Conservation (phyloP, 768 basidiomycete species). For the Lanmaoa pseudosensibilis region DNA sequence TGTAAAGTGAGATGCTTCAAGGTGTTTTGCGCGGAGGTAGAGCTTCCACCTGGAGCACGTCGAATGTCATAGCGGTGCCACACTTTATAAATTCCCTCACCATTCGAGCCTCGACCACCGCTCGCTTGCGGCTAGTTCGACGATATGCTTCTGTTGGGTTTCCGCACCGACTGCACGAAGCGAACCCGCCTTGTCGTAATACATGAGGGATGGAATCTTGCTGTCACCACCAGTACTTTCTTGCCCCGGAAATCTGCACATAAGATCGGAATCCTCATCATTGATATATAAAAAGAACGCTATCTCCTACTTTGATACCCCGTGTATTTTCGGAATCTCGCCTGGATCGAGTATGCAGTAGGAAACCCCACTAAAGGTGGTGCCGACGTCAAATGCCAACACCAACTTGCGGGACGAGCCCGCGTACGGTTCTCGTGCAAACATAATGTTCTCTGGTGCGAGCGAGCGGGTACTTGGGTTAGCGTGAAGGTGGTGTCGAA, state of each 20-base stretch:
- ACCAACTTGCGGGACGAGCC: conserved; percentile 36
- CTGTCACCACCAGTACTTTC: conserved; percentile 37
- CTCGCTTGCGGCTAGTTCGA: conserved; percentile 36
- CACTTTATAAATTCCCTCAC: conserved; percentile 15
- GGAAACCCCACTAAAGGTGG: conserved; percentile 39
- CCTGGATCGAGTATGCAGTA: conserved; percentile 42
- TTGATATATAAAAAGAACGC: background rate
- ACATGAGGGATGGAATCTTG: conserved; percentile 45
- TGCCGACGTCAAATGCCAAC: conserved; percentile 33
- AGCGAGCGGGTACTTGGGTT: background rate
- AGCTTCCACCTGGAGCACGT: conserved; percentile 32
- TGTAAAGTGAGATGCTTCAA: conserved; percentile 23
- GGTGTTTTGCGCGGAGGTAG: conserved; percentile 34
- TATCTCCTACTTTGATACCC: conserved; percentile 22
- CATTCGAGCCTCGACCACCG: conserved; percentile 45
- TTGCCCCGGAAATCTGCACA: conserved; percentile 36
- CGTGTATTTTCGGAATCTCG: conserved; percentile 22
- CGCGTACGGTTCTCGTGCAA: conserved; percentile 32
- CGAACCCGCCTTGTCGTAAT: conserved; percentile 39
- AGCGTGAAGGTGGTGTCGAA: background rate
- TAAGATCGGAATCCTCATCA: background rate
- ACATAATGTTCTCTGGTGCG: conserved; percentile 18
- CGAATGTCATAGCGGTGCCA: background rate
- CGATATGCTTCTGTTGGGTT: conserved; percentile 33
- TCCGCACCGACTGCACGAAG: conserved; percentile 44